Evolutionary conservation across 1,139 yeast species (phyloP).

Genomic region (Blastobotrys raffinosifermentans): DNA sequence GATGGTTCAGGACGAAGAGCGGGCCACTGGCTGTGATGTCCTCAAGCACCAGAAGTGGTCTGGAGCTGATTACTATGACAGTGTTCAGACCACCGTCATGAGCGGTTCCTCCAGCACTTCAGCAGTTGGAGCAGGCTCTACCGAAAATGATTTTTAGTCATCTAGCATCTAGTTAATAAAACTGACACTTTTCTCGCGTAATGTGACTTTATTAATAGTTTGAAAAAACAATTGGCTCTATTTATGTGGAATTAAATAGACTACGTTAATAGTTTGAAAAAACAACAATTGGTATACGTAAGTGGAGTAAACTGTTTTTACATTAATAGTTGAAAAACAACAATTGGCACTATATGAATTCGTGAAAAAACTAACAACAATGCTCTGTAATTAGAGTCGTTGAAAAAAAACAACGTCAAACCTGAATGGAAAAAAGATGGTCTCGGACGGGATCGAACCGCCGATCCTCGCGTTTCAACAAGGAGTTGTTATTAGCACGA

Average conservation of each 20-base stretch:
- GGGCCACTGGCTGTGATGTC: slow-evolving; percentile 43
- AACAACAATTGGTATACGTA: no score
- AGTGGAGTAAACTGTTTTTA: no score
- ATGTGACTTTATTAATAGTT: no score
- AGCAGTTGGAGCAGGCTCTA: slow-evolving; percentile 43
- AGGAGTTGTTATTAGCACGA: slow-evolving; percentile 7
- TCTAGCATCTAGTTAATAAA: no score
- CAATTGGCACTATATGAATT: no score
- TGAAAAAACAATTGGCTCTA: no score
- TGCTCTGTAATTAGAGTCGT: not conserved
- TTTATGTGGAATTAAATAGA: no score
- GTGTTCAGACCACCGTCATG: slow-evolving; percentile 40
- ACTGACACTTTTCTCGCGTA: no score
- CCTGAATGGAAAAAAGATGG: slow-evolving; percentile 1
- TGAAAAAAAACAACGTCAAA: not conserved
- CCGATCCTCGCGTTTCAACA: slow-evolving; percentile 7
- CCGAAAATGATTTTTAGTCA: slow-evolving; percentile 35
- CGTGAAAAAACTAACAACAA: no score
- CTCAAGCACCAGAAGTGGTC: slow-evolving; percentile 58
- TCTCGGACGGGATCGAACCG: slow-evolving; percentile 7
- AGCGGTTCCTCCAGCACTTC: slow-evolving; percentile 45
- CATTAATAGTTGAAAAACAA: no score
- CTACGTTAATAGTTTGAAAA: no score
- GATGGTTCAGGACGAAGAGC: slow-evolving; percentile 44
- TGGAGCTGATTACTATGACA: slow-evolving; percentile 50